Base-by-base conservation (phyloP, 768 basidiomycete species). In the Boletus speciosus region DNA sequence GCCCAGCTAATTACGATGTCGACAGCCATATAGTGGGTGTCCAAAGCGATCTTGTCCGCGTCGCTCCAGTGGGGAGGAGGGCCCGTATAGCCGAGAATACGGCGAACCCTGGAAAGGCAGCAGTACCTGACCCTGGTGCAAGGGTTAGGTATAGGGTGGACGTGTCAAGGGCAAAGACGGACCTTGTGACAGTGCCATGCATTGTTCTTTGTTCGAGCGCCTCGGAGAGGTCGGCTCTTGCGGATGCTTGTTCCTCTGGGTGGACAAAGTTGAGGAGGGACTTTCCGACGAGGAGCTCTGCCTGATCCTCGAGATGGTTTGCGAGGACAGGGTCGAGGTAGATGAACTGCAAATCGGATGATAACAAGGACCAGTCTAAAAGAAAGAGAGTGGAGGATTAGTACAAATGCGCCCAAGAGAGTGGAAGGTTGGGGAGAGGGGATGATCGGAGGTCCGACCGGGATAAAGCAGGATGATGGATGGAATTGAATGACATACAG, bases 1-100 rank as follows among this genome's bases (percentile, higher is more conserved):
- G 89, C 90, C 83, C 85, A 89, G 71, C 92, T 94, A 66, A 92
- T 88, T 63, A 93, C 90, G 64, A 94, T 84, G 72, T 94, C 90
- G 55, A 90, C 86, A 6, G 85, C 85, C 82, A 93, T 86, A 70
- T 92, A 93, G 66, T 90, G 74, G 29, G 74, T 71, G 74, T 93
- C 89, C 16, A 84, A 63, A 11, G 81, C 76, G 58, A 86, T 77
- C 71, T 86, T 87, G 60, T 89, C 84, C 7, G 78, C 84, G 55
- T 86, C 85, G 34, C 72, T 66, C 81, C 85, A 90, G 7, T 76
- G 67, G 21, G 75, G 70, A 38, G 67, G 65, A 12, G 82, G 78
- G 0, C 83, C 86, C 19, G 76, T 69, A 70, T 85, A 79, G 40
- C 90, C 90, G n/a, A 93, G 79, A 50, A 79, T 66, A 56, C 83